phyloP scores from a whole-genome alignment of 1,139 yeast genomes.

The Lodderomyces pseudojiufengensis region DNA sequence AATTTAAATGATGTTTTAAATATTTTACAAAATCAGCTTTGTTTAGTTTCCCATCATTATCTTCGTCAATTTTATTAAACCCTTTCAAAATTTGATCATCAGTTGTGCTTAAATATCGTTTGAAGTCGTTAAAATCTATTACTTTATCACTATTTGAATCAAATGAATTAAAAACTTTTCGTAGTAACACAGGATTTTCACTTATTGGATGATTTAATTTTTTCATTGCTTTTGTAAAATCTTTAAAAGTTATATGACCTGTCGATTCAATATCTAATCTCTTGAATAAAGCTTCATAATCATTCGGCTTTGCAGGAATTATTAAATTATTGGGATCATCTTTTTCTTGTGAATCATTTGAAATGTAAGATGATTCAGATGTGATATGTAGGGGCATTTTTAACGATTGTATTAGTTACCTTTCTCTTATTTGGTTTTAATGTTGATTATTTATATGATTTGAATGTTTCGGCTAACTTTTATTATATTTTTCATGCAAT shows the following conservation, averaged over 20 bases:
- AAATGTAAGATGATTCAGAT: conserved; percentile 8
- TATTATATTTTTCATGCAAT: too few relatives aligned
- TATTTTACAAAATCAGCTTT: conserved; percentile 66
- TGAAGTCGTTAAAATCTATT: conserved; percentile 61
- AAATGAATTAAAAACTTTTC: conserved; percentile 51
- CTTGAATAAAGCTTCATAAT: conserved; percentile 35
- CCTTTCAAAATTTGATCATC: conserved; percentile 70
- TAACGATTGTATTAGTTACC: too few relatives aligned
- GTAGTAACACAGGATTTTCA: conserved; percentile 58
- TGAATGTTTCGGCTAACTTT: too few relatives aligned
- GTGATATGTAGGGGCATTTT: conserved; percentile 5
- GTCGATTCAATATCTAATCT: conserved; percentile 49
- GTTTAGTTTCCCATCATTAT: conserved; percentile 70
- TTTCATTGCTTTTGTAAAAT: conserved; percentile 53
- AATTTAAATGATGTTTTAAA: conserved; percentile 49
- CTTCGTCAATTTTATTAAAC: conserved; percentile 66
- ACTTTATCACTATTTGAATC: conserved; percentile 55
- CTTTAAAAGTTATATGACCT: conserved; percentile 56
- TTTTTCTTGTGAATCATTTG: conserved; percentile 4
- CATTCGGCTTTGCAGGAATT: conserved; percentile 18
- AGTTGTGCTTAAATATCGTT: conserved; percentile 55
- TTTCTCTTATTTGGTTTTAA: too few relatives aligned
- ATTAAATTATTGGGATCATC: conserved; percentile 2
- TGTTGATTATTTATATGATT: too few relatives aligned
- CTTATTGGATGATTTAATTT: conserved; percentile 62